Evolutionary conservation across 306 rosid species (phyloP).

Genomic region (Canavalia gladiata): DNA sequence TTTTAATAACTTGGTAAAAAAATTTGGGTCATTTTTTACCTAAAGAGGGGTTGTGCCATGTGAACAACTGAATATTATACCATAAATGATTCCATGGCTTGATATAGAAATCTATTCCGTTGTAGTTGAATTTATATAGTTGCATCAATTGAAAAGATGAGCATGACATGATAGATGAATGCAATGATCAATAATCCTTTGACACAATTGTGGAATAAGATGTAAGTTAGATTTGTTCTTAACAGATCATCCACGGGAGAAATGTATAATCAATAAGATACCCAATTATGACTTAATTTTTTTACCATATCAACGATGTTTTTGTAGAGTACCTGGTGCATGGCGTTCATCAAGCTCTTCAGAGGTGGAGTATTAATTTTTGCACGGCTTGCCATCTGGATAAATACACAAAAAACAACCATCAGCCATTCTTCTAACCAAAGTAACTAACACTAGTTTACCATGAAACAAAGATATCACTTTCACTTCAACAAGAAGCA

Average conservation of each 20-base stretch:
- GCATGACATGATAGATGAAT: conserved; percentile 26
- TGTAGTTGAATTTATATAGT: conserved; percentile 8
- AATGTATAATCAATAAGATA: conserved; percentile 2
- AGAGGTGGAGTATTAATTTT: conserved; percentile 84
- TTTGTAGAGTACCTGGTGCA: conserved; percentile 64
- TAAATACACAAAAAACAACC: conserved; percentile 20
- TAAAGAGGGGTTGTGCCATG: background rate
- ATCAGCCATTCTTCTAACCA: conserved; percentile 6
- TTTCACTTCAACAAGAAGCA: conserved; percentile 44
- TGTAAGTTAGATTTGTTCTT: conserved; percentile 15
- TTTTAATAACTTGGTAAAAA: background rate
- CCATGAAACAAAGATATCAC: conserved; percentile 34
- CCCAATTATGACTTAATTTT: conserved; percentile 24
- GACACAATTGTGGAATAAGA: conserved; percentile 15
- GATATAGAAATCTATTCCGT: conserved; percentile 11
- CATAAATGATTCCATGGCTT: conserved; percentile 39
- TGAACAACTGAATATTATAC: conserved; percentile 11
- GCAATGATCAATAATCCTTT: conserved; percentile 11
- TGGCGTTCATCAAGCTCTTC: conserved; percentile 67
- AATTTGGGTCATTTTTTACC: conserved; percentile 12
- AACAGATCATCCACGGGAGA: conserved; percentile 14
- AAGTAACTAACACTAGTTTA: conserved; percentile 9
- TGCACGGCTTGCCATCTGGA: conserved; percentile 93
- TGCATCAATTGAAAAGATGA: background rate
- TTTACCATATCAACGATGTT: background rate